Evolutionary conservation across 495 filamentous ascomycete species (phyloP).

Genomic region (Penicillium silybi): DNA sequence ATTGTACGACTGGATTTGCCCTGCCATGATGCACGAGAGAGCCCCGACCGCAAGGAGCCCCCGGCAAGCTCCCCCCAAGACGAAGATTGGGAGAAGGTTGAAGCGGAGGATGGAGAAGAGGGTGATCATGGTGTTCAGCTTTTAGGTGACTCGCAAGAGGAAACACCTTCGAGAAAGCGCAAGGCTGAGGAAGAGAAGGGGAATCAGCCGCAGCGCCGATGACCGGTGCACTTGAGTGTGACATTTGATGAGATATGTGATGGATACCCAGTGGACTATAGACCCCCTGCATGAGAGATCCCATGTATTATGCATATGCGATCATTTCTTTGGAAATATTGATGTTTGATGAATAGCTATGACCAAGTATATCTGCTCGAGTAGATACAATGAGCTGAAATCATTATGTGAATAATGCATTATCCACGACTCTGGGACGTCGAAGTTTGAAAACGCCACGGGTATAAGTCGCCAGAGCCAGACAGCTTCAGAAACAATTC

Average conservation of each 20-base stretch:
- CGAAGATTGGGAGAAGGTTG: constrained; percentile 46
- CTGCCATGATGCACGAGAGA: constrained; percentile 14
- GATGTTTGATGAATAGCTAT: neutral
- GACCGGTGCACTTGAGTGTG: neutral
- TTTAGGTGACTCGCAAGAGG: constrained; percentile 30
- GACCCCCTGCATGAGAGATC: neutral
- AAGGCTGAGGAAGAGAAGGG: constrained; percentile 33
- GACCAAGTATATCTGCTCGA: neutral
- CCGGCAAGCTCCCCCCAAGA: constrained; percentile 11
- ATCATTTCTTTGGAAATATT: neutral
- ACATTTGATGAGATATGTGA: constrained; percentile 1
- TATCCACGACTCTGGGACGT: neutral
- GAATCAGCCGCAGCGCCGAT: constrained; percentile 8
- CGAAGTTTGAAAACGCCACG: neutral
- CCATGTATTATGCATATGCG: neutral
- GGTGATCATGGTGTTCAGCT: constrained; percentile 35
- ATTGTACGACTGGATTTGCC: constrained; percentile 56
- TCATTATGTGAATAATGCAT: neutral
- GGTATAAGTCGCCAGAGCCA: constrained; percentile 18
- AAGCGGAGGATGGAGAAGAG: constrained; percentile 36
- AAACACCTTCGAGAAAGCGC: constrained; percentile 31
- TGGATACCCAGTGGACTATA: constrained; percentile 13
- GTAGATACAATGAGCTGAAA: neutral
- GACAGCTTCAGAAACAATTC: neutral
- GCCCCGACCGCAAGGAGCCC: neutral